Base-by-base conservation (phyloP, 176 grass and related monocot species). In the Poa pratensis region DNA sequence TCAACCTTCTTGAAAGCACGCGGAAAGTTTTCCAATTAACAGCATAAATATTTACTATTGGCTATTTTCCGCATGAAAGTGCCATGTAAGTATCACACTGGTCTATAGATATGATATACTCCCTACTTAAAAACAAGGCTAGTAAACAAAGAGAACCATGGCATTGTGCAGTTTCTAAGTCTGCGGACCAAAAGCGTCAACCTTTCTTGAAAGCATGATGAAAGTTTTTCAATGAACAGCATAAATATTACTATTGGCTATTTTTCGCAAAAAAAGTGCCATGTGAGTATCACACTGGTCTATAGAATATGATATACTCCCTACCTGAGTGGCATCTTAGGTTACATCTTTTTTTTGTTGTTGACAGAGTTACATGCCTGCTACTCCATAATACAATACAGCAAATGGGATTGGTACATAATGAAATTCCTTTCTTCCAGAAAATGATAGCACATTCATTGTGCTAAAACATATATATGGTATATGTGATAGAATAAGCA, bases 1-100 rank as follows among this genome's bases (percentile, higher is more conserved):
- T 83, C 52, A 85, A 76, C 23, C 51, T 81, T 85, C n/a, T 14
- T 76, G n/a, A 27, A 69, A 81, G 51, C 17, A 62, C 3, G 6
- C 5, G 7, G 27, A 76, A n/a, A 13, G 48, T 51, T 61, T 26
- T 71, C n/a, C 52, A 78, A 51, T 43, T 39, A 75, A 75, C 37
- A 69, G 22, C 43, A 85, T 34, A 69, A 81, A 52, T 26, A 4
- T 35, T 23, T 48, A 50, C 48, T 63, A 26, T 20, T 37, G 14
- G 61, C 61, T 64, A 64, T 17, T n/a, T 76, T 77, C 1, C 11
- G 3, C 11, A 70, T 76, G 52, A 22, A 34, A n/a, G 35, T 52
- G 49, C 6, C 8, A 27, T 24, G 63, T 62, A 45, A 52, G n/a
- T 51, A 83, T 53, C 23, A 6, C 34, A 78, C 28, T 78, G 43